These are phyloP conservation scores for Paxillus rubicundulus DNA, from an alignment of 768 basidiomycete species.

Conservation along the genomic window DNA sequence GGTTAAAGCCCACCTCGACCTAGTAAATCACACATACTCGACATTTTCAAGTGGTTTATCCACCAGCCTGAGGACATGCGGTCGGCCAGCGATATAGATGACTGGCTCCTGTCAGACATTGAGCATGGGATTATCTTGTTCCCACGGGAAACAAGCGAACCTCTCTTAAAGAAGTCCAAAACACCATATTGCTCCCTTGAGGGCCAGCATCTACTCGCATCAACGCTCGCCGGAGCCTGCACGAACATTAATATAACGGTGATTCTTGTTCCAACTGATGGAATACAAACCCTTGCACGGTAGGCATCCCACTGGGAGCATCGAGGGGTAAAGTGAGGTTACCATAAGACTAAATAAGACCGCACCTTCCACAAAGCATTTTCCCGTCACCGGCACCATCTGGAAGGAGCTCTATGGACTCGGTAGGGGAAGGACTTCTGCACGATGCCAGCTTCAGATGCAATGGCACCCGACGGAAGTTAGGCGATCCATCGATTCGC, in stretches of 20 bases:
- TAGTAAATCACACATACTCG: conserved; percentile 53
- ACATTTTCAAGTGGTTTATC: conserved; percentile 92
- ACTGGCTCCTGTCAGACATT: conserved; percentile 73
- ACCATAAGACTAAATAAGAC: background rate
- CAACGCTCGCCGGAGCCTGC: conserved; percentile 75
- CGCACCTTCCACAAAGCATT: conserved; percentile 77
- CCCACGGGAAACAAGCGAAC: conserved; percentile 35
- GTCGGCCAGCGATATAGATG: conserved; percentile 80
- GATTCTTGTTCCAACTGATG: background rate
- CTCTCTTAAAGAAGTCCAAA: conserved; percentile 96
- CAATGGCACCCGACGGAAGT: conserved; percentile 83
- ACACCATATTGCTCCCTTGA: conserved; percentile 69
- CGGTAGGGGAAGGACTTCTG: conserved; percentile 28
- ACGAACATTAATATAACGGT: conserved; percentile 2
- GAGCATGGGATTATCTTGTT: background rate
- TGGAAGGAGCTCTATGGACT: conserved; percentile 37
- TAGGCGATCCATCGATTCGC: conserved; percentile 91
- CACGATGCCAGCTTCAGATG: conserved; percentile 38
- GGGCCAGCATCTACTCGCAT: conserved; percentile 77
- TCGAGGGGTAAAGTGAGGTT: conserved; percentile 9
- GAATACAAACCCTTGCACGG: conserved; percentile 60
- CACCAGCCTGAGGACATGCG: conserved; percentile 87
- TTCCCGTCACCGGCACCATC: conserved; percentile 43
- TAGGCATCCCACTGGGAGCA: conserved; percentile 85
- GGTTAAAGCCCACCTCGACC: background rate